These are phyloP conservation scores for Spathaspora boniae DNA, from an alignment of 805 yeast genomes.

Conservation along the genomic window DNA sequence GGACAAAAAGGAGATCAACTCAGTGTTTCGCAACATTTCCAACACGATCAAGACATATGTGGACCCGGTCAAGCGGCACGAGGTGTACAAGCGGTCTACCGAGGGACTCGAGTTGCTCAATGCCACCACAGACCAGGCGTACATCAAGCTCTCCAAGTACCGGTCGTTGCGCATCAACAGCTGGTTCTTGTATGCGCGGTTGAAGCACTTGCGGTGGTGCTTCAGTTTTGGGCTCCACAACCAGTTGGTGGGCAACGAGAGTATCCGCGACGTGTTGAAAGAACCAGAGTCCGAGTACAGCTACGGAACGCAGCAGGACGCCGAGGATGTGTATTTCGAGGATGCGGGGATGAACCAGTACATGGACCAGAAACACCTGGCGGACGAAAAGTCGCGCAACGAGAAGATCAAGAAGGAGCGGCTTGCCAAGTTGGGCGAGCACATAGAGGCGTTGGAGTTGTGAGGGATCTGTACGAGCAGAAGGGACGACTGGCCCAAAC, in stretches of 20 bases:
- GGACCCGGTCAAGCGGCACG: constrained; percentile 30
- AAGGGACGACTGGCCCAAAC: no score
- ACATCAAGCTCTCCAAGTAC: constrained; percentile 43
- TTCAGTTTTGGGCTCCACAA: constrained; percentile 50
- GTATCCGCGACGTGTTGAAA: constrained; percentile 32
- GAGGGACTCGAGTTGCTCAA: constrained; percentile 32
- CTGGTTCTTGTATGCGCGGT: constrained; percentile 49
- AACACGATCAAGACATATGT: constrained; percentile 43
- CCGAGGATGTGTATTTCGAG: constrained; percentile 11
- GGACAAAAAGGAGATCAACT: constrained; percentile 57
- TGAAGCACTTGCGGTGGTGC: constrained; percentile 48
- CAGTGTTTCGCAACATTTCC: constrained; percentile 57
- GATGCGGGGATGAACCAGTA: constrained; percentile 12
- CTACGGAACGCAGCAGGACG: constrained; percentile 17
- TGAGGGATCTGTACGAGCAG: no score
- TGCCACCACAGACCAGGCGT: constrained; percentile 29
- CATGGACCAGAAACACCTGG: constrained; percentile 15
- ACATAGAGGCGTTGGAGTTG: constrained; percentile 29
- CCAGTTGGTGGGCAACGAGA: constrained; percentile 40
- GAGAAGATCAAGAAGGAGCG: constrained; percentile 36
- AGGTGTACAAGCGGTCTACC: constrained; percentile 32
- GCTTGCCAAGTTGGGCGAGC: constrained; percentile 28
- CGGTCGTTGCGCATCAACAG: constrained; percentile 45
- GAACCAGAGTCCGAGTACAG: constrained; percentile 25
- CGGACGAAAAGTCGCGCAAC: constrained; percentile 32